Conservation (phyloP, 139 green algal species). For the Astrephomene gubernaculifera region DNA sequence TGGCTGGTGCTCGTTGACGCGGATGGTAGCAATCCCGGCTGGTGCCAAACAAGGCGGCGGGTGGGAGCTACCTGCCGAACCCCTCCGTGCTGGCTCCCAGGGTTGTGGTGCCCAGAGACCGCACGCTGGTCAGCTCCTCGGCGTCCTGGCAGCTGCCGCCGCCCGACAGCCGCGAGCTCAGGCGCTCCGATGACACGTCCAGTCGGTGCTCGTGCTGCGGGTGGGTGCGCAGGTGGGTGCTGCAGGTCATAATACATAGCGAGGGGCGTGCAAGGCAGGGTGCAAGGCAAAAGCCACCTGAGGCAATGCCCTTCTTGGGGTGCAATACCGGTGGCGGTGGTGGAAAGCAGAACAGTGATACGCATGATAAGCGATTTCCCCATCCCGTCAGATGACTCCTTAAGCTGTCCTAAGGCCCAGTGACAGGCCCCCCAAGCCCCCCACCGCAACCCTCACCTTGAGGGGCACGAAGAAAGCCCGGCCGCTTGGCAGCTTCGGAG, state of each 20-base stretch:
- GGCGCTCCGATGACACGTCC: neutral
- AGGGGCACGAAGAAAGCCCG: slow-evolving; percentile 40
- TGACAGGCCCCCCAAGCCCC: neutral
- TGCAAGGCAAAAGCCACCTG: neutral
- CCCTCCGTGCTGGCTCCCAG: no score
- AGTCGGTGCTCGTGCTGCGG: slow-evolving; percentile 22
- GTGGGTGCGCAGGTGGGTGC: neutral
- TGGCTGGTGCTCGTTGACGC: no score
- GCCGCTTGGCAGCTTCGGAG: neutral
- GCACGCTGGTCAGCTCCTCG: neutral
- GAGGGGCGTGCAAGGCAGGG: neutral
- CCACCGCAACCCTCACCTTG: neutral
- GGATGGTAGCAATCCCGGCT: no score
- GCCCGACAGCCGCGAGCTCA: neutral
- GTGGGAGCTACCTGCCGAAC: no score
- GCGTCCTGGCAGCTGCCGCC: no score
- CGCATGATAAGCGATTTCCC: neutral
- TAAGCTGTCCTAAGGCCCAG: neutral
- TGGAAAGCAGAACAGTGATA: neutral
- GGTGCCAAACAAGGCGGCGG: no score
- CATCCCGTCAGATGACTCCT: no score
- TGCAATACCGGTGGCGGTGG: neutral
- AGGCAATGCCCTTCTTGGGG: neutral
- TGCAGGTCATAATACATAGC: neutral
- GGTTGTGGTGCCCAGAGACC: neutral